Conservation (phyloP, 108 stramenopile genomes). For the Pseudonitzschia multistriata region DNA sequence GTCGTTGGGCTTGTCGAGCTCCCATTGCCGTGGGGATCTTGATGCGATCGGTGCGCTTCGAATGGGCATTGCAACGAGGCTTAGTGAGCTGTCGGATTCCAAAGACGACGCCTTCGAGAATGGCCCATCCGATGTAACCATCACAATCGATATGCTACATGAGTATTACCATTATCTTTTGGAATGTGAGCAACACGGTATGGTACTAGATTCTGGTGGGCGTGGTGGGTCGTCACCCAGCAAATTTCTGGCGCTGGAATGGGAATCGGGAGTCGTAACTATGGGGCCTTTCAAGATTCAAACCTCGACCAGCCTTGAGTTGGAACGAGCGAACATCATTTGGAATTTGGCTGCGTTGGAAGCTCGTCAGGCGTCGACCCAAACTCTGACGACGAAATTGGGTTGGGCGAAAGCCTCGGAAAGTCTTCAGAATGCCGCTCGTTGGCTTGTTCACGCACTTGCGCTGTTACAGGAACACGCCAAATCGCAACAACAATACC, state of each 20-base stretch:
- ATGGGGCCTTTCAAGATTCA: constrained; percentile 8
- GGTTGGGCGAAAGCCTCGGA: constrained; percentile 35
- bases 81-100: background rate
- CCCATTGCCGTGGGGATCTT: constrained; percentile 21
- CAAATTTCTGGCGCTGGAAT: constrained; percentile 10
- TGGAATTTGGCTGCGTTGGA: constrained; percentile 50
- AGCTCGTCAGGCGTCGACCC: constrained; percentile 33
- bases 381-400: constrained; percentile 11
- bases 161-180: constrained; percentile 31
- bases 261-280: constrained; percentile 25
- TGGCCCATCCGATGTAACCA: background rate
- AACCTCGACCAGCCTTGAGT: constrained; percentile 16
- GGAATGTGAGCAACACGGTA: constrained; percentile 31
- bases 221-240: background rate
- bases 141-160: constrained; percentile 13
- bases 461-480: constrained; percentile 1
- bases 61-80: background rate
- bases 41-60: constrained; percentile 22
- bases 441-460: constrained; percentile 24
- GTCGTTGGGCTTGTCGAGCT: background rate
- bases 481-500: background rate
- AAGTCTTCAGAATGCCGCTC: constrained; percentile 43
- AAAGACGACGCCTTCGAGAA: constrained; percentile 13
- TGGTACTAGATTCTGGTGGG: background rate
- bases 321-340: constrained; percentile 44